Base-by-base conservation (phyloP, 768 basidiomycete genomes). In the Mycena sanguinolenta region DNA sequence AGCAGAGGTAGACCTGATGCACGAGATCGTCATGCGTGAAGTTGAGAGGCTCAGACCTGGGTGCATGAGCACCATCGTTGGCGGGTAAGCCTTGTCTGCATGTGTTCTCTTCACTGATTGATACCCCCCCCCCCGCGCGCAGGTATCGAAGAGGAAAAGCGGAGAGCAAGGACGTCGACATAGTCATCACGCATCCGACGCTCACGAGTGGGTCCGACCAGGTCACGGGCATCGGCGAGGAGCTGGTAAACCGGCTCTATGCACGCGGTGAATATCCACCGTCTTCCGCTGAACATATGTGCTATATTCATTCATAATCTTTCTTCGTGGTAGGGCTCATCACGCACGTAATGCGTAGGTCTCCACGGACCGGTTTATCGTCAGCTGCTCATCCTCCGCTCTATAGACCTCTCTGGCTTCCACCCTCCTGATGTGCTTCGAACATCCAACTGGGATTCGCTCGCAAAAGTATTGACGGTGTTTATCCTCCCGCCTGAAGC, bases 91-190 rank as follows among this genome's bases (percentile, higher is more conserved):
- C 8, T 50, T 50, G 7, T 4, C 49, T n/a, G 12, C 19, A 19
- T 19, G 25, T 23, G 12, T 50, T 17, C 9, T 50, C 14, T 57
- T 36, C 39, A 39, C 13, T 39, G 9, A 39, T 39, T 46, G n/a
- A n/a, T 52, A 32, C 62, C 13, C 38, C 30, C 16, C 32, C 32
- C 62, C 13, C 38, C 30, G 13, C 32, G 8, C 14, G 44, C 19
- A 96, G 95, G 7, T 95, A 96, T 80, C 89, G 97, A 32, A 83
- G 96, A 64, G 96, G 96, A 2, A 97, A 97, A 78, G 75, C 81
- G 3, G 81, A 89, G 69, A 94, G 92, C 75, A 94, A 92, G 75
- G 96, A 98, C 76, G 90, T 96, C 34, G 96, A 98, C 75, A 92
- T 98, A 65, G 89, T 98, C 1, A 92, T 97, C 76, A 93, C 91